Evolutionary conservation across 495 filamentous ascomycete species (phyloP).

Genomic region (Neurospora discreta): DNA sequence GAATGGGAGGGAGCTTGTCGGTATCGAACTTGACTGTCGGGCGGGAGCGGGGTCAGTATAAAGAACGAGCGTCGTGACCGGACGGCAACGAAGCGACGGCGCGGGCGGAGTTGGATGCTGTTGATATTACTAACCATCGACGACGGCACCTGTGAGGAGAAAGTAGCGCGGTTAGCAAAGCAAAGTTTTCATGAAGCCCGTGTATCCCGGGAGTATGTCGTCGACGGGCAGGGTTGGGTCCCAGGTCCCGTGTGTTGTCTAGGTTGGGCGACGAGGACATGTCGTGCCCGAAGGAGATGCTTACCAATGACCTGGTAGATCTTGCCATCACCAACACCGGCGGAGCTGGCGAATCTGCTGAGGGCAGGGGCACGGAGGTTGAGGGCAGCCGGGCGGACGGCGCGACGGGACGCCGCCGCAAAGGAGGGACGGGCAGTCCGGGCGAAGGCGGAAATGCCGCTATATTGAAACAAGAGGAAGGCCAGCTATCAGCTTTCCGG

Average conservation of each 20-base stretch:
- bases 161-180: constrained; percentile 31
- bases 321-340: constrained; percentile 58
- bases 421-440: constrained; percentile 64
- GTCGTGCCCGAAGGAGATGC: not conserved
- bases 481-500: constrained; percentile 23
- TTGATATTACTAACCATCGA: constrained; percentile 50
- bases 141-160: constrained; percentile 52
- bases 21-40: constrained; percentile 76
- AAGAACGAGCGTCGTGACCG: not conserved
- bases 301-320: constrained; percentile 61
- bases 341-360: constrained; percentile 62
- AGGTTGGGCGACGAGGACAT: not conserved
- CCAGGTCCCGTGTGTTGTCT: not conserved
- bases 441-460: constrained; percentile 73
- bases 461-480: constrained; percentile 29
- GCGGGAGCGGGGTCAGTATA: constrained; percentile 14
- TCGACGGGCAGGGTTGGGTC: not conserved
- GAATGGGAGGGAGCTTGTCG: constrained; percentile 89
- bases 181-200: constrained; percentile 5
- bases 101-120: constrained; percentile 2
- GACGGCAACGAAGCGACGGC: not conserved
- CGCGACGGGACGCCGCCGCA: constrained; percentile 54
- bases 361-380: constrained; percentile 45
- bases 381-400: constrained; percentile 53
- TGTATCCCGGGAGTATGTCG: not conserved